phyloP scores from a whole-genome alignment of 2,329 filamentous ascomycete species.

The Penicillium sp. region DNA sequence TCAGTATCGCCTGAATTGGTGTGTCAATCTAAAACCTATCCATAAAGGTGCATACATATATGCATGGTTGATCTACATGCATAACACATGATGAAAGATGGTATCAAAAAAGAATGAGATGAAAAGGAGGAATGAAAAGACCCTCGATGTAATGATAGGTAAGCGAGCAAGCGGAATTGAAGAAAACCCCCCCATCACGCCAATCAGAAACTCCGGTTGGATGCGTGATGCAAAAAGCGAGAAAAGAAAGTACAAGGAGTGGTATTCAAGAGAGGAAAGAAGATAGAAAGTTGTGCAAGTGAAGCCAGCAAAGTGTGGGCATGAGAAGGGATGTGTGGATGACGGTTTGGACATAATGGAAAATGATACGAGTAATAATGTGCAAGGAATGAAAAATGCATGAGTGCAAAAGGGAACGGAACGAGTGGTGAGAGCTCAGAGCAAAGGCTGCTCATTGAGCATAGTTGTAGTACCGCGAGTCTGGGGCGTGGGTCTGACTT shows the following conservation, averaged over 20 bases:
- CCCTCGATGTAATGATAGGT: constrained; percentile 8
- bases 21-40: constrained; percentile 6
- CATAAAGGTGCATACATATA: constrained; percentile 3
- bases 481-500: constrained; percentile 29
- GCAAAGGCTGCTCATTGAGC: constrained; percentile 9
- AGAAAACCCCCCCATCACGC: constrained; percentile 21
- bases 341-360: constrained; percentile 7
- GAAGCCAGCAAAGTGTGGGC: constrained; percentile 4
- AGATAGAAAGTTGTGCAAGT: constrained; percentile 3
- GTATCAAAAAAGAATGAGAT: neutral
- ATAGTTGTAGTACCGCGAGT: constrained; percentile 27
- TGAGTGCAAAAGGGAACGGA: constrained; percentile 1
- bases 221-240: constrained; percentile 27
- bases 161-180: constrained; percentile 7
- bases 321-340: neutral
- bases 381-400: constrained; percentile 3
- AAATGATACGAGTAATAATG: constrained; percentile 1
- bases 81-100: neutral
- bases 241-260: constrained; percentile 1
- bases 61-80: constrained; percentile 2
- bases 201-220: constrained; percentile 28
- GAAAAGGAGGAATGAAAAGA: neutral
- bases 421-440: neutral
- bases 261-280: neutral
- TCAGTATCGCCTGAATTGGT: neutral